These are phyloP conservation scores for Argentina anserina DNA, from an alignment of 306 rosid genomes.

Conservation along the genomic window DNA sequence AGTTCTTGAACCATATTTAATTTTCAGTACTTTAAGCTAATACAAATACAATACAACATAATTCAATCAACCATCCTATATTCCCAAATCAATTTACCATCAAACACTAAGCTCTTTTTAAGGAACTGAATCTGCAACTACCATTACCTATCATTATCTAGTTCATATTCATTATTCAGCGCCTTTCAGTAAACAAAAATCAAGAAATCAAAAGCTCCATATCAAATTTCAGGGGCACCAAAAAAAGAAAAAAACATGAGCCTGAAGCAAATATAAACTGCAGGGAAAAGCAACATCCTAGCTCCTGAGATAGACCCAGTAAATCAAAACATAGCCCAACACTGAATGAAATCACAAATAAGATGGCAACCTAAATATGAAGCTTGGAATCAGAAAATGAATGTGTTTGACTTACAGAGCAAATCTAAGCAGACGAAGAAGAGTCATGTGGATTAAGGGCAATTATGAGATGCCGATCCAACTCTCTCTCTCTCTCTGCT, in stretches of 20 bases:
- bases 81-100: neutral
- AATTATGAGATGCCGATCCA: neutral
- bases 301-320: neutral
- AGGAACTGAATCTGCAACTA: neutral
- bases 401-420: neutral
- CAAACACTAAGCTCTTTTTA: neutral
- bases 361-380: neutral
- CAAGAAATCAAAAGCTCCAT: constrained; percentile 15
- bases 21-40: neutral
- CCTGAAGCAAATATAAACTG: neutral
- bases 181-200: neutral
- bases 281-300: neutral
- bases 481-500: too few relatives aligned
- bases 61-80: neutral
- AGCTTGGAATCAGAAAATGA: neutral
- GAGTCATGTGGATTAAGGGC: too few relatives aligned
- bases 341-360: neutral
- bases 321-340: neutral
- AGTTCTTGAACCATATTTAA: neutral
- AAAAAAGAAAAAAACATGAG: neutral
- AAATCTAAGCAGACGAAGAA: neutral
- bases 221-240: constrained; percentile 10
- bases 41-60: neutral
- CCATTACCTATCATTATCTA: neutral
- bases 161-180: neutral